phyloP scores from a whole-genome alignment of 2,329 filamentous ascomycete genomes.

The Hyphodiscus sp. region DNA sequence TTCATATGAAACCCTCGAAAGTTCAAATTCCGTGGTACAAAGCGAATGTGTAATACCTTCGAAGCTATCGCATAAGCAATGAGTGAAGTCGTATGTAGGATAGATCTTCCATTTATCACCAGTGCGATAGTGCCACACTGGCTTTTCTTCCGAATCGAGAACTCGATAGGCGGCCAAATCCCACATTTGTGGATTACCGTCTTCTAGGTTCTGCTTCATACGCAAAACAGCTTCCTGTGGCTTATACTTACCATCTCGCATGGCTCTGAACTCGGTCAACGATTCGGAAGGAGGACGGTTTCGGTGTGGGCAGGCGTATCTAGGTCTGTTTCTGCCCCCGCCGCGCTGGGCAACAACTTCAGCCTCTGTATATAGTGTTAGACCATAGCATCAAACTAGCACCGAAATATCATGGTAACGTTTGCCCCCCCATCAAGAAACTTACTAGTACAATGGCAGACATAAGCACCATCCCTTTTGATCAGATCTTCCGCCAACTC shows the following conservation, averaged over 20 bases:
- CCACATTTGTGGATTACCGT: conserved; percentile 89
- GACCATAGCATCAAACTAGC: too few species aligned
- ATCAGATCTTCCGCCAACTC: conserved; percentile 80
- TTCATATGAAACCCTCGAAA: conserved; percentile 77
- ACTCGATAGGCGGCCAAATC: conserved; percentile 85
- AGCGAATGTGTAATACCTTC: conserved; percentile 84
- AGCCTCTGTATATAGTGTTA: conserved; percentile 39
- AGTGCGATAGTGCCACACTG: conserved; percentile 60
- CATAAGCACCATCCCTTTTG: conserved; percentile 61
- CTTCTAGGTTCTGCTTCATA: conserved; percentile 81
- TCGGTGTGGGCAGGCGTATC: neutral
- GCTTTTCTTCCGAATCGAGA: conserved; percentile 47
- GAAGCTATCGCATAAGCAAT: conserved; percentile 86
- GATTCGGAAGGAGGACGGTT: neutral
- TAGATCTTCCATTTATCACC: conserved; percentile 81
- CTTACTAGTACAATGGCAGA: conserved; percentile 63
- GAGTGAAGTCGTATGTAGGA: conserved; percentile 84
- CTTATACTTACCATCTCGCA: conserved; percentile 83
- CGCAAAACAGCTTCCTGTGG: conserved; percentile 73
- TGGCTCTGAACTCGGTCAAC: conserved; percentile 62
- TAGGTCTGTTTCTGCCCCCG: conserved; percentile 53
- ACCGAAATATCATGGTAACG: too few species aligned
- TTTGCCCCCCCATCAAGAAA: neutral
- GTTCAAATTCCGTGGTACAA: conserved; percentile 84
- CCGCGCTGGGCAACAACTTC: conserved; percentile 81